Evolutionary conservation across 2,329 filamentous ascomycete species (phyloP).

Genomic region (Pseudogymnoascus sp.): DNA sequence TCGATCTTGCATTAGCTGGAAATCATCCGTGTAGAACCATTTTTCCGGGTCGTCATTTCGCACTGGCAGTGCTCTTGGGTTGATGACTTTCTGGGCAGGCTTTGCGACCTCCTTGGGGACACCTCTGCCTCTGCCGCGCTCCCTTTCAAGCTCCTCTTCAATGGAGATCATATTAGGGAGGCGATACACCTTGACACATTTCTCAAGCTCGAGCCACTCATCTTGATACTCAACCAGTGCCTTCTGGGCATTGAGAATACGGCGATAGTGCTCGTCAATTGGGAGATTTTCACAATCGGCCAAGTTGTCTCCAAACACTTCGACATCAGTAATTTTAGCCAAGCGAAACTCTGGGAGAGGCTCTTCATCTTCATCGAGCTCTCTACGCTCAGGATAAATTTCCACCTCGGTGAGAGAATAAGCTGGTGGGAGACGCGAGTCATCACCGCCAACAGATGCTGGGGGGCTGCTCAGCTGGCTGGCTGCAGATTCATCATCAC

Average conservation of each 20-base stretch:
- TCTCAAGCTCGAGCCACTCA: conserved; percentile 45
- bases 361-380: conserved; percentile 10
- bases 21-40: conserved; percentile 9
- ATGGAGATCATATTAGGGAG: conserved; percentile 7
- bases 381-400: conserved; percentile 6
- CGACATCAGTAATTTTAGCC: conserved; percentile 40
- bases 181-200: conserved; percentile 30
- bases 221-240: conserved; percentile 44
- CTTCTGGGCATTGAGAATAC: conserved; percentile 38
- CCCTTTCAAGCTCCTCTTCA: conserved; percentile 5
- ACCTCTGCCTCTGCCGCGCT: neutral
- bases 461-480: conserved; percentile 22
- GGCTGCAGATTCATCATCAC: conserved; percentile 16
- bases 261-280: conserved; percentile 36
- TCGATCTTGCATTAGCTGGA: conserved; percentile 38
- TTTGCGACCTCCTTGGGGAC: neutral
- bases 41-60: conserved; percentile 1
- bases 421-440: neutral
- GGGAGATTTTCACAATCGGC: conserved; percentile 44
- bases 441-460: neutral
- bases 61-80: neutral
- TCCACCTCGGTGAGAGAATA: neutral
- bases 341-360: conserved; percentile 6
- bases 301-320: conserved; percentile 41
- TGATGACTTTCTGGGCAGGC: conserved; percentile 1